phyloP scores from a whole-genome alignment of 352 stramenopile species.

The Aphanomyces stellatus region DNA sequence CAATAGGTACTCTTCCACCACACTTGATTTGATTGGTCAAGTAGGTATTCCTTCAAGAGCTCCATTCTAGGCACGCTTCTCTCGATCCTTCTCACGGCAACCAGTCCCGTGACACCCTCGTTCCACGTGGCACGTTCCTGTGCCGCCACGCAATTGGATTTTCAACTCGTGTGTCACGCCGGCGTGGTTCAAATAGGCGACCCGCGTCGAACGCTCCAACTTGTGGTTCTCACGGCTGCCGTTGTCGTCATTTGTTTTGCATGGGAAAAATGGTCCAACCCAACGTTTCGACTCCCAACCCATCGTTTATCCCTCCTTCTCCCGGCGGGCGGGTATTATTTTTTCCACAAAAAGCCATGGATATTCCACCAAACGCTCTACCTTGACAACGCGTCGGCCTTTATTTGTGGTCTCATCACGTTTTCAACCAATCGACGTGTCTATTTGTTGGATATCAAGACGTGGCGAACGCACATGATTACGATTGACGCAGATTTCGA shows the following conservation, averaged over 20 bases:
- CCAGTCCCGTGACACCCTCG: not conserved
- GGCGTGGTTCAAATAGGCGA: conserved; percentile 7
- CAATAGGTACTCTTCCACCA: no score
- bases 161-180: not conserved
- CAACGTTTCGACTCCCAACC: not conserved
- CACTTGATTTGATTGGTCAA: no score
- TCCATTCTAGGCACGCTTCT: not conserved
- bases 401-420: conserved; percentile 10
- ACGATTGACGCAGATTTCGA: no score
- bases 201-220: not conserved
- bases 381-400: conserved; percentile 13
- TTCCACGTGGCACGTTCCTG: not conserved
- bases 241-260: not conserved
- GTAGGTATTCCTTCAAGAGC: not conserved
- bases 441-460: conserved; percentile 17
- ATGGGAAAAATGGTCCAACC: not conserved
- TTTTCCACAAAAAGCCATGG: not conserved
- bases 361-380: not conserved
- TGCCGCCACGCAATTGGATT: not conserved
- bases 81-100: not conserved
- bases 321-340: not conserved
- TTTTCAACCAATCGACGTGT: not conserved
- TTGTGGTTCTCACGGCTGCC: not conserved
- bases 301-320: not conserved
- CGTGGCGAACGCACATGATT: conserved; percentile 1